Evolutionary conservation across 1,284 basidiomycete species (phyloP).

Genomic region (Athelia psychrophila): DNA sequence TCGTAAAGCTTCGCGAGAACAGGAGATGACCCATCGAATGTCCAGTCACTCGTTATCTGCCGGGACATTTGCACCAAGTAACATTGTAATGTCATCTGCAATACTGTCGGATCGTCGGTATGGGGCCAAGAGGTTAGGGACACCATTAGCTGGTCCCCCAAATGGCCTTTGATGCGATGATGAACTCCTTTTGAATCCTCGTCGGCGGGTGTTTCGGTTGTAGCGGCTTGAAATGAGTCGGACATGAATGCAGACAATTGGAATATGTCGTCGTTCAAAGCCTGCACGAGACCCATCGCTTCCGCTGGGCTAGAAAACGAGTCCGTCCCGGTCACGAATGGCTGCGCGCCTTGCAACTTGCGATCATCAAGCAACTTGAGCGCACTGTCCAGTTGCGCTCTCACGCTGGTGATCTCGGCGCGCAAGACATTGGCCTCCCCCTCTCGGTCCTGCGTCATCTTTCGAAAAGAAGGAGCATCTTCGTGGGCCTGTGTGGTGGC

Average conservation of each 20-base stretch:
- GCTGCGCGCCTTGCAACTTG: slow-evolving; percentile 42
- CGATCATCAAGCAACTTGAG: slow-evolving; percentile 36
- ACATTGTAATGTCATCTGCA: slow-evolving; percentile 55
- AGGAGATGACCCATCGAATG: slow-evolving; percentile 36
- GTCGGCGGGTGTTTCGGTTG: slow-evolving; percentile 20
- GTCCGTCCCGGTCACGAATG: slow-evolving; percentile 44
- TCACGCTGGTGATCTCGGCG: background rate
- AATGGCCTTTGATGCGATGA: slow-evolving; percentile 28
- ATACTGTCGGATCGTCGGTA: slow-evolving; percentile 38
- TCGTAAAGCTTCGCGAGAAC: slow-evolving; percentile 39
- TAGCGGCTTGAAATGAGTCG: slow-evolving; percentile 36
- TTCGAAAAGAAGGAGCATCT: too few relatives aligned
- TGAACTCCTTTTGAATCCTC: slow-evolving; percentile 28
- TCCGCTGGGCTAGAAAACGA: slow-evolving; percentile 43
- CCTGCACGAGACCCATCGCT: slow-evolving; percentile 40
- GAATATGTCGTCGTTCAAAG: slow-evolving; percentile 47
- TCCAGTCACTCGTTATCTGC: slow-evolving; percentile 49
- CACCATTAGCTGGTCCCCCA: slow-evolving; percentile 33
- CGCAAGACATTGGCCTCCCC: background rate
- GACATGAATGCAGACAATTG: slow-evolving; percentile 46
- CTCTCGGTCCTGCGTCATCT: background rate
- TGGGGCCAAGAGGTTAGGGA: slow-evolving; percentile 32
- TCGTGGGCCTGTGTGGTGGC: too few relatives aligned
- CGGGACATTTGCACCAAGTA: slow-evolving; percentile 39
- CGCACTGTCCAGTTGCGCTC: background rate